Percentiles rank a stretch among this genome's conserved stretches.
These are phyloP conservation scores for Wallacemonas sp. DNA, from an alignment of 208 protist genomes.

Conservation along the genomic window DNA sequence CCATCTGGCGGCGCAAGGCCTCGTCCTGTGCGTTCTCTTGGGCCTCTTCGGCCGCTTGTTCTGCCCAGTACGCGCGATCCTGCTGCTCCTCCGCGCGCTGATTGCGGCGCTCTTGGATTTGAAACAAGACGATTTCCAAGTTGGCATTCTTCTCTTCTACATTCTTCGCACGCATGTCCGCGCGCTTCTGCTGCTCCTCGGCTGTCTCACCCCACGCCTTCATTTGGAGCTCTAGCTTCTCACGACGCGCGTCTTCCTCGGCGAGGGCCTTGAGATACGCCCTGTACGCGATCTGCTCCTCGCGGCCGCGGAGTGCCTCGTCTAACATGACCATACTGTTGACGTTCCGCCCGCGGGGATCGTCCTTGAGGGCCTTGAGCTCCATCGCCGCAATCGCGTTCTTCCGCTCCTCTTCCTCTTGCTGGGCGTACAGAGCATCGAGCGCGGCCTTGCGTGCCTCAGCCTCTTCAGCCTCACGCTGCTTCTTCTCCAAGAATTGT, in stretches of 20 bases:
- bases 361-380: slow-evolving; percentile 60
- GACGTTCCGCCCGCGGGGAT: slow-evolving; percentile 71
- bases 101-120: slow-evolving; percentile 54
- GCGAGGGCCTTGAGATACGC: slow-evolving; percentile 32
- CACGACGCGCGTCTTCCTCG: slow-evolving; percentile 21
- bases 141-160: slow-evolving; percentile 74
- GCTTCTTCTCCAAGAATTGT: slow-evolving; percentile 43
- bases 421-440: slow-evolving; percentile 54
- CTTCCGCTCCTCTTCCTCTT: slow-evolving; percentile 61
- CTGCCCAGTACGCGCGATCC: slow-evolving; percentile 26
- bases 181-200: slow-evolving; percentile 48
- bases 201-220: slow-evolving; percentile 46
- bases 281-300: slow-evolving; percentile 72
- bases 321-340: slow-evolving; percentile 60
- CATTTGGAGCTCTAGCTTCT: slow-evolving; percentile 36
- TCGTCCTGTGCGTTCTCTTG: slow-evolving; percentile 52
- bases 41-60: slow-evolving; percentile 62
- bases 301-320: slow-evolving; percentile 61
- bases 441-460: slow-evolving; percentile 54
- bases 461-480: slow-evolving; percentile 49
- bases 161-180: slow-evolving; percentile 48
- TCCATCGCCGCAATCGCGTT: slow-evolving; percentile 44
- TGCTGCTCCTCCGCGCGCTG: slow-evolving; percentile 38
- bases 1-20: slow-evolving; percentile 23
- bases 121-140: slow-evolving; percentile 63